Evolutionary conservation across 768 basidiomycete genomes (phyloP).

Genomic region (Agaricus blazei): DNA sequence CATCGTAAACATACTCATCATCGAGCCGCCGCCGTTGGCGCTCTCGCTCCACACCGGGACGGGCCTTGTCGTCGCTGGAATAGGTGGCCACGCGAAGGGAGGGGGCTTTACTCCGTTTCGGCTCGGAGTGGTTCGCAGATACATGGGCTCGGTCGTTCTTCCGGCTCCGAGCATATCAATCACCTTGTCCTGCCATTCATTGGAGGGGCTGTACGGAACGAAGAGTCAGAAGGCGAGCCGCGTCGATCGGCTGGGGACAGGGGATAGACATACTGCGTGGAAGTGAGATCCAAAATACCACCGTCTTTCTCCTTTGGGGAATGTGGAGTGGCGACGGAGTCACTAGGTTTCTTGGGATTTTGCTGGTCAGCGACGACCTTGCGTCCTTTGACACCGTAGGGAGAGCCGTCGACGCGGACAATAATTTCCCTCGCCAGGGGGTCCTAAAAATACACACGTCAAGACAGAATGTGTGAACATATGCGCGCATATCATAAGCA

Average conservation of each 20-base stretch:
- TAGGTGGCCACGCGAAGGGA: conserved; percentile 11
- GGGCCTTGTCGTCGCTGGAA: conserved; percentile 20
- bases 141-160: conserved; percentile 13
- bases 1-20: conserved; percentile 21
- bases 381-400: conserved; percentile 73
- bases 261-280: conserved; percentile 52
- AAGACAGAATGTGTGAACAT: conserved; percentile 7
- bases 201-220: conserved; percentile 52
- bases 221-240: not conserved
- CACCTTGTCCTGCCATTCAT: conserved; percentile 80
- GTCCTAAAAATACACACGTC: conserved; percentile 42
- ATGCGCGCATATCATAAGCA: conserved; percentile 18
- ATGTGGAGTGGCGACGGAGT: conserved; percentile 19
- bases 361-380: conserved; percentile 32
- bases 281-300: conserved; percentile 35
- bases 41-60: conserved; percentile 38
- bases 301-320: conserved; percentile 16
- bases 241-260: not conserved
- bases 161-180: conserved; percentile 31
- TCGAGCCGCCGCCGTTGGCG: conserved; percentile 39
- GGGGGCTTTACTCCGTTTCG: not conserved
- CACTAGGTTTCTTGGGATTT: conserved; percentile 13
- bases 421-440: conserved; percentile 77
- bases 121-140: not conserved
- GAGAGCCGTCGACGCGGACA: conserved; percentile 72